Percentiles rank a stretch among this genome's conserved stretches.
Evolutionary conservation across 352 stramenopile genomes (phyloP).

Genomic region (Globisporangium polare): DNA sequence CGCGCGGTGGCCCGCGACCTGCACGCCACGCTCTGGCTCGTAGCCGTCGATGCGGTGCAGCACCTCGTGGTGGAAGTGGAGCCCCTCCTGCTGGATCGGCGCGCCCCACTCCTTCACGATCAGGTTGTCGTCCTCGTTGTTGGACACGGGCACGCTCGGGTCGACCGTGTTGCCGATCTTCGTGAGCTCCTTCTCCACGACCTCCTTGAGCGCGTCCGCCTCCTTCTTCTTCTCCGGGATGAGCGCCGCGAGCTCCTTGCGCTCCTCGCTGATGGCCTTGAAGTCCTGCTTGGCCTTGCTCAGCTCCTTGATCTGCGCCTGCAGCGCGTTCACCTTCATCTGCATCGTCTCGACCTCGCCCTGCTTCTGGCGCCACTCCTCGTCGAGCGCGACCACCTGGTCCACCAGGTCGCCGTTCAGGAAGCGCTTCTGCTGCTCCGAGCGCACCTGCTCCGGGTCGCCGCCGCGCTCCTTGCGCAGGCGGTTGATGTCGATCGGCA

Average conservation of each 20-base stretch:
- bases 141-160: constrained; percentile 92
- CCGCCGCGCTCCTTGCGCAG: constrained; percentile 94
- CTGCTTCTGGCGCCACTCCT: constrained; percentile 86
- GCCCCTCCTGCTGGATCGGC: constrained; percentile 66
- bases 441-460: constrained; percentile 92
- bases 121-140: constrained; percentile 97
- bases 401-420: constrained; percentile 93
- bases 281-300: constrained; percentile 88
- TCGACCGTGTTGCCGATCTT: constrained; percentile 98
- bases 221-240: constrained; percentile 80
- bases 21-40: constrained; percentile 94
- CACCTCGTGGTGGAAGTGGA: constrained; percentile 95
- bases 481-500: constrained; percentile 99
- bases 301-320: constrained; percentile 86
- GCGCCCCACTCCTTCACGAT: constrained; percentile 87
- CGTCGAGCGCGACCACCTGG: constrained; percentile 92
- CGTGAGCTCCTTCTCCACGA: constrained; percentile 71
- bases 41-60: constrained; percentile 99
- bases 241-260: constrained; percentile 64
- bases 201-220: constrained; percentile 66
- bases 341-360: constrained; percentile 80
- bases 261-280: constrained; percentile 73
- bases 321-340: constrained; percentile 85
- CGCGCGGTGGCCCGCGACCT: constrained; percentile 95
- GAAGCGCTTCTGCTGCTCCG: constrained; percentile 94